Evolutionary conservation across 768 basidiomycete species (phyloP), one percentile per base, ranked within the genome.

Genomic region (Kwoniella sp.): DNA sequence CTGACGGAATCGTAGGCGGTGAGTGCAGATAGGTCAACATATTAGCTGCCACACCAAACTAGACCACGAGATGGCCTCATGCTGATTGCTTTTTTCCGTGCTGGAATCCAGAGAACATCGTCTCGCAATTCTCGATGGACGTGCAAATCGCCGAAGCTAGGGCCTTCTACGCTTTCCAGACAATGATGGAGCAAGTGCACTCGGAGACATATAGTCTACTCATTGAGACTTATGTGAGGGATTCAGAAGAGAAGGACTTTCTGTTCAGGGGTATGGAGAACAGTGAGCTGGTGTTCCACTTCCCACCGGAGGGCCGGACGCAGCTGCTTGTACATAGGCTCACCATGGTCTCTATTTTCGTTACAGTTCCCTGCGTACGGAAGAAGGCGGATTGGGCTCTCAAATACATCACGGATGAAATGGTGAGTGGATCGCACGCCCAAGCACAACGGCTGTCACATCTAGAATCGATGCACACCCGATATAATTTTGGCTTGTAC

Each of bases 101-200:
- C n/a, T n/a, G 8, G 25, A n/a, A n/a, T n/a, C n/a, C 68, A 73
- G 79, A 81, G 56, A 81, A 81, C 66, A 71, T 81, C 60, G 73
- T 81, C 31, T 73, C 73, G 28, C 74, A 78, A 53, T 81, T 81
- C 73, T 70, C 75, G 11, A 70, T 78, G 55, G 78, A 81, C 29
- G 79, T 81, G 0, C 79, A 81, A 41, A 73, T 78, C 54, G 78
- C 79, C 51, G 79, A 81, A 69, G 79, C 79, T 12, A 68, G 78
- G 57, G 78, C 74, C 25, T 81, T 81, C 64, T 81, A 81, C 66
- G 72, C 77, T 17, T 81, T 79, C 62, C 79, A 81, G 61, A 66
- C 73, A 53, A 81, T 81, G 79, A 81, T 81, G 63, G 79, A 81
- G 64, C 79, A 81, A 56, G 78, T 81, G 12, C 79, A 81, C 55